Conservation (phyloP, 257 asterid genomes). For the Solanum bulbocastanum region DNA sequence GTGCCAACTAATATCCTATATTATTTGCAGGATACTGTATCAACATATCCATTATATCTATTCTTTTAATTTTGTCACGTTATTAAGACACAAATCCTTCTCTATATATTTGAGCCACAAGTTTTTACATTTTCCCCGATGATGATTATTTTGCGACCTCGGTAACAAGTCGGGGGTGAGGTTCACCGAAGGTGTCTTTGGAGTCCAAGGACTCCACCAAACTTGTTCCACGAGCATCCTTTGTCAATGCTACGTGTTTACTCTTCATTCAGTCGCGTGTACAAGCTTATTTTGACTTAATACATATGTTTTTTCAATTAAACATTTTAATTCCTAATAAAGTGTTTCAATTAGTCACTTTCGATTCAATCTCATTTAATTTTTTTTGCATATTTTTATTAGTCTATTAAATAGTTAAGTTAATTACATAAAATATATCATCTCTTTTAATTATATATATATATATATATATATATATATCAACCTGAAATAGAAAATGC, state of each 20-base stretch:
- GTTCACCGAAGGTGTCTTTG: not conserved
- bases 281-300: no score
- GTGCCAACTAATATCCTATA: not conserved
- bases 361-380: accelerated
- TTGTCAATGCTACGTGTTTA: not conserved
- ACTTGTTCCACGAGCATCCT: not conserved
- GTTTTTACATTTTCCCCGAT: no score
- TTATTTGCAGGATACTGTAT: not conserved
- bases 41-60: accelerated
- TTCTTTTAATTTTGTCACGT: not conserved
- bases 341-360: not conserved
- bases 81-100: not conserved
- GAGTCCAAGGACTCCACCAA: not conserved
- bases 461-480: not conserved
- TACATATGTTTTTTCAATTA: no score
- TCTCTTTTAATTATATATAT: no score
- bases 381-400: not conserved
- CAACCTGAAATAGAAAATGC: not conserved
- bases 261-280: no score
- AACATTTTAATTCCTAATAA: not conserved
- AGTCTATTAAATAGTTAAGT: not conserved
- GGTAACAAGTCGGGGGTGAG: not conserved
- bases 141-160: not conserved
- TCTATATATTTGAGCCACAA: not conserved
- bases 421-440: not conserved